Base-by-base conservation (phyloP, 345 rosid species). In the Chamaenerion angustifolium region DNA sequence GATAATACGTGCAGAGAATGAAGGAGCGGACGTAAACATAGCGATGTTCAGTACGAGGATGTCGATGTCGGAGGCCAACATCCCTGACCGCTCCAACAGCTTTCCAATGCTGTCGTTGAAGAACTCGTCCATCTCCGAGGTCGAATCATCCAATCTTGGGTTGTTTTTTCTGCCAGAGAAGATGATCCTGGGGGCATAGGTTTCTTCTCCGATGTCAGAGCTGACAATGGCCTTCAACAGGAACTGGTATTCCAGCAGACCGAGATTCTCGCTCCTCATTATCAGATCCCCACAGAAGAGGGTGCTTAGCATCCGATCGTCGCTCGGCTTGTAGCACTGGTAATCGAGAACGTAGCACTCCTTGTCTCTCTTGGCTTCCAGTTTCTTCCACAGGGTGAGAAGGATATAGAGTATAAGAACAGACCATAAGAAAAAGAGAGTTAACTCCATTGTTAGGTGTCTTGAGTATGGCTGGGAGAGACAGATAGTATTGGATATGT, bases 201-300 rank as follows among this genome's bases (percentile, higher is more conserved):
- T 56, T 6, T 61, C 17, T 37, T 66, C 66, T n/a, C 66, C 71
- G 11, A 61, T 43, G 41, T 61, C 66, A 0, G 66, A 56, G 21
- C 43, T 21, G 21, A 60, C 66, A 40, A 52, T 47, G 10, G 58
- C 47, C 2, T 16, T 42, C 1, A 56, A 10, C 23, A 60, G 71
- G 48, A 66, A 66, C 44, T 48, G 46, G 58, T 51, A 43, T 14
- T 66, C 62, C 19, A 19, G 43, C 6, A 49, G 40, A 4, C 58
- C 52, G 27, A 60, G 55, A 3, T 10, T 56, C 40, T 52, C 16
- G 58, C 61, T 66, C 35, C 62, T 21, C 5, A 16, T 1, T 12
- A 56, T 31, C 3, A 61, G 48, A 2, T 48, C 45, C 0, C 42
- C 66, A 12, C 58, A 56, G 1, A 41, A 17, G 12, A 14, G 41